Percentiles rank a stretch among this genome's conserved stretches.
phyloP scores from a whole-genome alignment of 2,329 filamentous ascomycete species.

The Botrytis cinerea region DNA sequence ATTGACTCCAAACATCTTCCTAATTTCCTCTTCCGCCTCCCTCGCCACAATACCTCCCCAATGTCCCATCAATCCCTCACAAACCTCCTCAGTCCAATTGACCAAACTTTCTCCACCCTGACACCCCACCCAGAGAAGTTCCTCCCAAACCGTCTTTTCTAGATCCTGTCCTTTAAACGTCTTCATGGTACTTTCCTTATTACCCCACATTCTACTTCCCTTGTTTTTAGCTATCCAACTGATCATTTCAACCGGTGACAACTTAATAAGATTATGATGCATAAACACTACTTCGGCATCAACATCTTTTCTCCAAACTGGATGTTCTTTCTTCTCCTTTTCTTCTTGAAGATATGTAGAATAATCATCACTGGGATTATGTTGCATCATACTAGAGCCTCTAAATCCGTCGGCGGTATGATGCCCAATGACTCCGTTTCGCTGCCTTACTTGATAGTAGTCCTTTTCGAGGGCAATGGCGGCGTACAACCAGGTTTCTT shows the following conservation, averaged over 20 bases:
- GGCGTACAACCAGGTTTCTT: slow-evolving; percentile 52
- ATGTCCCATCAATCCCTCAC: slow-evolving; percentile 3
- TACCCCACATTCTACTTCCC: slow-evolving; percentile 22
- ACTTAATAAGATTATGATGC: slow-evolving; percentile 23
- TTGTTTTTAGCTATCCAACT: slow-evolving; percentile 7
- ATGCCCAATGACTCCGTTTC: slow-evolving; percentile 7
- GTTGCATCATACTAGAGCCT: slow-evolving; percentile 18
- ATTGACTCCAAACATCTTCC: neutral
- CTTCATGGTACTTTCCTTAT: neutral
- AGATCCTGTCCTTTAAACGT: slow-evolving; percentile 15
- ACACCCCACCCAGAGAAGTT: slow-evolving; percentile 20
- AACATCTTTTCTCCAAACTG: neutral
- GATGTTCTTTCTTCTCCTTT: neutral
- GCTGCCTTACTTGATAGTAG: slow-evolving; percentile 45
- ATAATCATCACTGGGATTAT: slow-evolving; percentile 17
- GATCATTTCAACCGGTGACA: slow-evolving; percentile 18
- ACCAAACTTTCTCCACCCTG: neutral
- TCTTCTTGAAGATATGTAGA: neutral
- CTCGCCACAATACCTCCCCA: slow-evolving; percentile 8
- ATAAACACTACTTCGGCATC: slow-evolving; percentile 7
- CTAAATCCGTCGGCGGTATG: neutral
- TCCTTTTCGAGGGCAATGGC: slow-evolving; percentile 44
- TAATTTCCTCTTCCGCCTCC: neutral
- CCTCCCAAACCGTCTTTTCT: slow-evolving; percentile 22
- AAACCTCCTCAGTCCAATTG: slow-evolving; percentile 11